phyloP scores from a whole-genome alignment of 169 alveolate species.

The Cryptosporidium felis region DNA sequence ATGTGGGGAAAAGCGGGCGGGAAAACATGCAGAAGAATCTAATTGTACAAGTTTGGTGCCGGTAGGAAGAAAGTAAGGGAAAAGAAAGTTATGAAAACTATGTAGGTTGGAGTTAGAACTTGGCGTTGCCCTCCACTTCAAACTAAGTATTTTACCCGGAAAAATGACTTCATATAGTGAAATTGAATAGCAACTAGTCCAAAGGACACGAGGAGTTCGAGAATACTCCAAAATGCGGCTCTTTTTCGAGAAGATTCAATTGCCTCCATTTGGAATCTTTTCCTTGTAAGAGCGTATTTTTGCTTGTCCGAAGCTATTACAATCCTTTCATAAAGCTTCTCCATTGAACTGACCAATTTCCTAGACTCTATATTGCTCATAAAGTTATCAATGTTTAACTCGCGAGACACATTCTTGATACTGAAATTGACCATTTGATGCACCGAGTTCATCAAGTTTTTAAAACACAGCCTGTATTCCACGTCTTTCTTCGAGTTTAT shows the following conservation, averaged over 20 bases:
- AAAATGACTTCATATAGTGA: constrained; percentile 33
- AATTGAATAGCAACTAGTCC: constrained; percentile 23
- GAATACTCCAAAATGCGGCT: constrained; percentile 51
- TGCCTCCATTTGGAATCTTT: constrained; percentile 53
- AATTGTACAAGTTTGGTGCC: background rate
- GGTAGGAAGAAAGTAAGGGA: background rate
- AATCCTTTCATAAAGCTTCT: constrained; percentile 52
- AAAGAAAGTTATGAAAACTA: background rate
- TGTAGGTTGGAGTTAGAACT: background rate
- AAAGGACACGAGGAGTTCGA: constrained; percentile 31
- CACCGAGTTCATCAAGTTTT: constrained; percentile 24
- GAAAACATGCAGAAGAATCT: background rate
- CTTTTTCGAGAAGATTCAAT: constrained; percentile 49
- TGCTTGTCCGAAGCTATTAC: constrained; percentile 40
- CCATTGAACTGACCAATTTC: constrained; percentile 27
- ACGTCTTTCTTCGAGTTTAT: background rate
- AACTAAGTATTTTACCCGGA: constrained; percentile 38
- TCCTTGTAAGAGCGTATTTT: constrained; percentile 53
- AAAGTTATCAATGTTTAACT: background rate
- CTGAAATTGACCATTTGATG: constrained; percentile 52
- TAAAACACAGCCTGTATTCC: constrained; percentile 35
- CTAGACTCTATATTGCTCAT: constrained; percentile 55
- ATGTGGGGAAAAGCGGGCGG: background rate
- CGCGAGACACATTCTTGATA: background rate
- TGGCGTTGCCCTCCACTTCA: background rate